Evolutionary conservation across 2,329 filamentous ascomycete genomes (phyloP), one percentile per base, ranked within the genome.

Genomic region (Calonectria naviculata): DNA sequence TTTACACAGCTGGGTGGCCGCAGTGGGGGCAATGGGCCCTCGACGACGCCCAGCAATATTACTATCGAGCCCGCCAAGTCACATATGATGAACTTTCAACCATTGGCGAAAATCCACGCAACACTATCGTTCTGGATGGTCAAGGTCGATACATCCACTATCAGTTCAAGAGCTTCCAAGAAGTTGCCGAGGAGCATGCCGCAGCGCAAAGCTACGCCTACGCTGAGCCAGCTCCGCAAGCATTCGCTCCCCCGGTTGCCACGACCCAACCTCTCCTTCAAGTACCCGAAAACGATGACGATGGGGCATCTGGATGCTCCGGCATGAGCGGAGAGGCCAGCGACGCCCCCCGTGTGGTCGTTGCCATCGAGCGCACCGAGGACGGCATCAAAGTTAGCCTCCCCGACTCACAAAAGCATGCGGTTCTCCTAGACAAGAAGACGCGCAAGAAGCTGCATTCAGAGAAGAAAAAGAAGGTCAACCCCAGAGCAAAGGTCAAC

Each of bases 31-130:
- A 71, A 65, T 78, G 76, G 76, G 46, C 44, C 31, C 63, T 73
- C 3, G 69, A 76, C 36, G 13, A 34, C 7, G 72, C 73, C 2
- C 58, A 68, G 3, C 44, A 70, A 8, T 73, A 73, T 63, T 78
- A 77, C 31, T 78, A 74, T 13, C 77, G 77, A 66, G 75, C 67
- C 24, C 74, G 77, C 10, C 72, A 72, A n/a, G 70, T 78, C 54
- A 65, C 75, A 29, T 66, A 71, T n/a, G 61, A 76, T 12, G 73
- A 61, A 10, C 71, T 73, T 12, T 49, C 66, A 38, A 42, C 63
- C 38, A 65, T 77, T 36, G 61, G 60, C 17, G 47, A 63, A 19
- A 76, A 71, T 34, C 70, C 73, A 3, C 75, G 73, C 47, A 78
- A 76, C 69, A 75, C 68, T 21, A 68, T 77, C 38, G 68, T 78